phyloP scores from a whole-genome alignment of 495 filamentous ascomycete species.

The Daldinia caldariorum region DNA sequence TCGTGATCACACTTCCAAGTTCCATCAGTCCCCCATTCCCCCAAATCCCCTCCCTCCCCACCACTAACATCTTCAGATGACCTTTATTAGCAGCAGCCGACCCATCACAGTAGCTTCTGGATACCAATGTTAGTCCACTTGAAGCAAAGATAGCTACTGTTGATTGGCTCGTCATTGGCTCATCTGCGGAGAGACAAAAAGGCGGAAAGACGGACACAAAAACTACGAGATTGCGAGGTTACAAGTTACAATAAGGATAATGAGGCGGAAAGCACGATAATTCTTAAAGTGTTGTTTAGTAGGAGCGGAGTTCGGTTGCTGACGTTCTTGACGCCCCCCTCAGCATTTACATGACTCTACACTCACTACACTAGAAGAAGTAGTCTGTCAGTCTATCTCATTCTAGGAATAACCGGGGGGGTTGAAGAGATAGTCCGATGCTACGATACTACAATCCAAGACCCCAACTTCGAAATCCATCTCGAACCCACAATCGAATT shows the following conservation, averaged over 20 bases:
- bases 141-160: background rate
- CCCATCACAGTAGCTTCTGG: constrained; percentile 3
- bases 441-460: background rate
- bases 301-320: background rate
- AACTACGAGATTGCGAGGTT: background rate
- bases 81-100: background rate
- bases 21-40: background rate
- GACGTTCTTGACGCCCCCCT: background rate
- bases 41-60: background rate
- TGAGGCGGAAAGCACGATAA: constrained; percentile 4
- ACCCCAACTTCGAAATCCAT: constrained; percentile 2
- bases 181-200: background rate
- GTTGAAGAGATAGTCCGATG: background rate
- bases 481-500: background rate
- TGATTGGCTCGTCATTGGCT: background rate
- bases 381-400: background rate
- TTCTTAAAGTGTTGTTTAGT: background rate
- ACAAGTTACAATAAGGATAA: background rate
- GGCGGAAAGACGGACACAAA: background rate
- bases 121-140: background rate
- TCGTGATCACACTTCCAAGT: background rate
- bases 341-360: background rate
- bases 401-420: background rate
- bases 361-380: too few relatives aligned
- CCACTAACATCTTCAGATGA: constrained; percentile 21